Evolutionary conservation across 2,329 filamentous ascomycete species (phyloP).

Genomic region (Fonsecaea monophora): DNA sequence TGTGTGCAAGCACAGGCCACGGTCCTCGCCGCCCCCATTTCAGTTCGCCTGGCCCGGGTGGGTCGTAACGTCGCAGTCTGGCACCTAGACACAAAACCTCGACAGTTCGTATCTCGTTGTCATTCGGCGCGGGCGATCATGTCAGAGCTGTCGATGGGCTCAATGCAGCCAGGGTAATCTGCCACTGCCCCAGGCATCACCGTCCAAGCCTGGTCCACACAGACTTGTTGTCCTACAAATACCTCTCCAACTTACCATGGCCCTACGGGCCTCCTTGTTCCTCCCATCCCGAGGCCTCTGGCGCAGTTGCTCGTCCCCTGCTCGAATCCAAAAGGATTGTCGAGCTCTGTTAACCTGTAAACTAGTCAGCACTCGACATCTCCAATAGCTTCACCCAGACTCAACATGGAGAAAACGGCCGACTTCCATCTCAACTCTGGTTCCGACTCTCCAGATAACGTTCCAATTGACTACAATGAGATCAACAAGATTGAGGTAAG

Average conservation of each 20-base stretch:
- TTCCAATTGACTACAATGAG: conserved; percentile 19
- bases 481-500: conserved; percentile 35
- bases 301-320: conserved; percentile 6
- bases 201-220: not conserved
- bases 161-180: conserved; percentile 1
- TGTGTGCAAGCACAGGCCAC: conserved; percentile 1
- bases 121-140: conserved; percentile 20
- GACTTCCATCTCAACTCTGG: conserved; percentile 26
- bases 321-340: not conserved
- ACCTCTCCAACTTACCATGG: conserved; percentile 6
- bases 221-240: conserved; percentile 25
- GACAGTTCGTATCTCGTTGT: conserved; percentile 15
- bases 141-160: conserved; percentile 13
- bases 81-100: conserved; percentile 1
- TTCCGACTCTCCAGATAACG: conserved; percentile 33
- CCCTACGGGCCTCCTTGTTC: not conserved
- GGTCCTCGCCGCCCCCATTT: not conserved
- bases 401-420: conserved; percentile 31
- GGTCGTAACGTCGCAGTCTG: conserved; percentile 26
- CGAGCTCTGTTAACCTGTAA: conserved; percentile 7
- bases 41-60: conserved; percentile 21
- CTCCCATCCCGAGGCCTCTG: conserved; percentile 7
- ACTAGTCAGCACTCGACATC: conserved; percentile 1
- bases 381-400: not conserved
- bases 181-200: conserved; percentile 2